Percentiles rank a stretch among this genome's conserved stretches.
phyloP scores from a whole-genome alignment of 108 stramenopile genomes.

The Cyclotella kingstonii region DNA sequence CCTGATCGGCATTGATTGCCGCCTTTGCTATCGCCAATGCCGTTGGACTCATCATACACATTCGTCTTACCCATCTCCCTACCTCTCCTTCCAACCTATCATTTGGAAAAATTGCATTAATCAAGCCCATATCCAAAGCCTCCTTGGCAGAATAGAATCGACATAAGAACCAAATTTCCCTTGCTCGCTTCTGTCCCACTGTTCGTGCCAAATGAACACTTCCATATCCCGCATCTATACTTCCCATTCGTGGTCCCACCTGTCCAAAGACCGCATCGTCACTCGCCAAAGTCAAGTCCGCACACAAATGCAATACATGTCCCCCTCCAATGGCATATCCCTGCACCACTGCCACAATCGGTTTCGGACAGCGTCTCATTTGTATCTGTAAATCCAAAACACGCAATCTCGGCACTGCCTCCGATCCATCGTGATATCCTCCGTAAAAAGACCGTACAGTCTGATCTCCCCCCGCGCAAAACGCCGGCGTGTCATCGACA shows the following conservation, averaged over 20 bases:
- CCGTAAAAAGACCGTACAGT: constrained; percentile 75
- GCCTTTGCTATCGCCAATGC: constrained; percentile 91
- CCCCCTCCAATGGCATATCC: constrained; percentile 96
- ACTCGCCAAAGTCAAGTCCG: constrained; percentile 83
- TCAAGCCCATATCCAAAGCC: constrained; percentile 87
- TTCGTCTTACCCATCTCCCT: constrained; percentile 89
- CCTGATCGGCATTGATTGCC: constrained; percentile 92
- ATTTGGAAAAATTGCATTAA: constrained; percentile 74
- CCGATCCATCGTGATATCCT: constrained; percentile 90
- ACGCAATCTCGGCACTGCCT: constrained; percentile 71
- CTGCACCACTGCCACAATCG: constrained; percentile 89
- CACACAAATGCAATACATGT: constrained; percentile 94
- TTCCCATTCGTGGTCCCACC: constrained; percentile 90
- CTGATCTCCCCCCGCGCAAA: constrained; percentile 96
- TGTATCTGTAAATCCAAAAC: constrained; percentile 88
- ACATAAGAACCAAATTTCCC: constrained; percentile 93
- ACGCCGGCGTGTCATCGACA: constrained; percentile 72
- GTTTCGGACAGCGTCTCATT: constrained; percentile 95
- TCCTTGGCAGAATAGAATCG: constrained; percentile 82
- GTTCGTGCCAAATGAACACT: constrained; percentile 81
- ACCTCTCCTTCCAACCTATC: constrained; percentile 79
- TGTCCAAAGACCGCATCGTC: constrained; percentile 92
- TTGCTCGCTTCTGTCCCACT: constrained; percentile 92
- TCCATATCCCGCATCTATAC: constrained; percentile 95
- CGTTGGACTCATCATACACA: constrained; percentile 84